Base-by-base conservation (phyloP, 768 basidiomycete genomes). In the Pisolithus orientalis region DNA sequence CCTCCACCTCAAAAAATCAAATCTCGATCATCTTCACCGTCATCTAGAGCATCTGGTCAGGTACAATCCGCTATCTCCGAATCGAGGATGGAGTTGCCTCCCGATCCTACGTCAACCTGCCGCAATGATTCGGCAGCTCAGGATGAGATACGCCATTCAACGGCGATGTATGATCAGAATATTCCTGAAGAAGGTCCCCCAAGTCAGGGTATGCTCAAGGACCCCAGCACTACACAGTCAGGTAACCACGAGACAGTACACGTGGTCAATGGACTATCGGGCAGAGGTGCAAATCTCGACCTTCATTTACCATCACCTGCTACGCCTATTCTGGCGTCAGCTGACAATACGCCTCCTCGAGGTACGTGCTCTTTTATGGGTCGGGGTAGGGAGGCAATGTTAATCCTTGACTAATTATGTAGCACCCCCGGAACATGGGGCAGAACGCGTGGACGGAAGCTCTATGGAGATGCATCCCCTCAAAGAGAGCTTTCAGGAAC, bases 21-120 rank as follows among this genome's bases (percentile, higher is more conserved):
- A 60, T 74, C 75, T 47, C 72, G 77, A 58, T 78, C 78, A 39
- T 67, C 69, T 37, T 82, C 81, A 55, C 77, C 77, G 45, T 83
- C 82, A n/a, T 83, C 83, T 49, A 72, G 75, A 27, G 71, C 52
- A 2, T 62, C 45, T 11, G 53, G 51, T 32, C 49, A 21, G 32
- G 57, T 53, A 50, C 60, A 54, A 59, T 55, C 66, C 59, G 60
- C 55, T 59, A 59, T 64, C 55, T 68, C 66, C 59, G 59, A 60
- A 46, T 52, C 32, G 39, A 60, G 53, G 40, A 58, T 59, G 49
- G 60, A 55, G 48, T 53, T 56, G 45, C 4, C 51, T 54, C 54
- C 61, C 53, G 57, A 39, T 42, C 57, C 50, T 50, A 11, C 43
- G 44, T 58, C 53, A 57, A 58, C 57, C 54, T 58, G 56, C 54